Conservation (phyloP, 768 basidiomycete genomes). For the Brasilioporus rufonigricans region DNA sequence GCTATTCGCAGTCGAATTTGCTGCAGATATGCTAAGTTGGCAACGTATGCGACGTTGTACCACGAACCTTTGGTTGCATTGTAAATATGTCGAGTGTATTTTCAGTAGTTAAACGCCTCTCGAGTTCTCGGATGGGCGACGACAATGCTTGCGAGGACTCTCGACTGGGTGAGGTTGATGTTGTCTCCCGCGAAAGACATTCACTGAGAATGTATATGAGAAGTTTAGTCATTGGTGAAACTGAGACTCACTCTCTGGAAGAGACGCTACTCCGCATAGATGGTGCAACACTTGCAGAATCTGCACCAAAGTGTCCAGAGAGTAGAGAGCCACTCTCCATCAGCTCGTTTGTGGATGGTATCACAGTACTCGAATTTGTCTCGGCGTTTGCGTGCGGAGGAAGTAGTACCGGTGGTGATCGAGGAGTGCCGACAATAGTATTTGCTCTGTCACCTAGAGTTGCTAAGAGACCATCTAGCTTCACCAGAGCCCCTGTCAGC, state of each 20-base stretch:
- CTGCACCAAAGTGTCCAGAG: constrained; percentile 22
- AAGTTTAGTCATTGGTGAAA: not conserved
- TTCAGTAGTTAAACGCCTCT: constrained; percentile 72
- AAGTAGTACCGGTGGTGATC: not conserved
- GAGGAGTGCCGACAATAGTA: constrained; percentile 24
- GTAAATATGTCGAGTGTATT: constrained; percentile 91
- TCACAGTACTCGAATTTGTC: not conserved
- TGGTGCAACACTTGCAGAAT: constrained; percentile 44
- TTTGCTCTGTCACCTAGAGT: constrained; percentile 60
- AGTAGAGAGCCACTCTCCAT: constrained; percentile 8
- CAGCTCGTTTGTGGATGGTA: not conserved
- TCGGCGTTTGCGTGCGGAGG: not conserved
- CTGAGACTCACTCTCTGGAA: constrained; percentile 52
- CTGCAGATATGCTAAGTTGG: constrained; percentile 39
- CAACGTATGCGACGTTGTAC: not conserved
- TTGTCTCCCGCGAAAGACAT: constrained; percentile 59
- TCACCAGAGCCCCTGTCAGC: constrained; percentile 76
- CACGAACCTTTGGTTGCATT: constrained; percentile 82
- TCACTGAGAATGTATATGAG: constrained; percentile 39
- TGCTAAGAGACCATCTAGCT: constrained; percentile 69
- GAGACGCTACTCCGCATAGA: constrained; percentile 52
- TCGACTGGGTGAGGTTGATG: constrained; percentile 50
- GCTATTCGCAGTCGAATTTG: constrained; percentile 88
- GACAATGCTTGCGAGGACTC: constrained; percentile 50
- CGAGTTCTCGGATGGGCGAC: constrained; percentile 73